Base-by-base conservation (phyloP, 139 green algal genomes). In the Chlamydomonas urium region DNA sequence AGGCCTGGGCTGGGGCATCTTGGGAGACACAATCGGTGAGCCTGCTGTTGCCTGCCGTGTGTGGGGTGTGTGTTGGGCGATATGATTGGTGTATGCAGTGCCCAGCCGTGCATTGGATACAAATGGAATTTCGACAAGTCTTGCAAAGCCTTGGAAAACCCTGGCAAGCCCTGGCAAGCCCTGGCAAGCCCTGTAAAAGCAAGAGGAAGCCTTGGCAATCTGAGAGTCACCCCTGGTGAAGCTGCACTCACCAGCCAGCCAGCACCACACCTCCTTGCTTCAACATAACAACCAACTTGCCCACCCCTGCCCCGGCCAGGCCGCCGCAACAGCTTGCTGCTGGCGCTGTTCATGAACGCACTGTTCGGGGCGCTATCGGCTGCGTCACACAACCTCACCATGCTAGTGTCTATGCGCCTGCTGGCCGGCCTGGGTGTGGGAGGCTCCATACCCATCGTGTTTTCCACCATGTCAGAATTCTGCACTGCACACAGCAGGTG, bases 381-480 rank as follows among this genome's bases (percentile, higher is more conserved):
- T 29, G 68, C 58, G 32, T 68, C 59, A 31, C 42, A 29, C 35
- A 73, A 26, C 33, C 56, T 79, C 19, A 28, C 19, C 1, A 2
- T 48, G 38, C 71, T 86, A 1, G 68, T 78, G 32, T 26, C 50
- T 26, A 21, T 83, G 69, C 38, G 72, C 31, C 26, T 83, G 63
- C 2, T 77, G 29, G 73, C 62, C 0, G 73, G 73, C 2, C 24
- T 86, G 19, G 81, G 81, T 1, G 81, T 86, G 36, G 77, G 77
- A 24, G 81, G 81, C 42, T 78, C 70, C 36, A 74, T 86, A 71
- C 81, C 81, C 0, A 71, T 83, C 31, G 81, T 81, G 31, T 86
- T 86, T 32, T 62, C 77, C 0, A 70, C 67, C 38, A 69, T 86
- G 53, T 66, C 66, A 37, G 81, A 86, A 57, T 73, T 86, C 50